Percentiles rank a stretch among this genome's conserved stretches.
These are phyloP conservation scores for Cunninghamia lanceolata DNA, from an alignment of 75 land plant species.

Conservation along the genomic window DNA sequence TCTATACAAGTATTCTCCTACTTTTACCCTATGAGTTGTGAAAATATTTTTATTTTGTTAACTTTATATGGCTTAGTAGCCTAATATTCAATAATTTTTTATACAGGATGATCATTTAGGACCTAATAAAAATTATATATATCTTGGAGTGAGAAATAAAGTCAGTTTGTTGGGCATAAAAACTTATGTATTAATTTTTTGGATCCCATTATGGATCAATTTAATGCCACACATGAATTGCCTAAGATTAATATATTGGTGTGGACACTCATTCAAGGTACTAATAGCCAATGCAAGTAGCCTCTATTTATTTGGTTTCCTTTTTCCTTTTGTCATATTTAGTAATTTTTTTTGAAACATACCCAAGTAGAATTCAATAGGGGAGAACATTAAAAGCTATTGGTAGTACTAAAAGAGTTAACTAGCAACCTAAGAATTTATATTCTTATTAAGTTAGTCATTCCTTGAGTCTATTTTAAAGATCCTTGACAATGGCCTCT, in stretches of 20 bases:
- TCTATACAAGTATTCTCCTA: background rate
- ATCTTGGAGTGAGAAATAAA: background rate
- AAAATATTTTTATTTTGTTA: background rate
- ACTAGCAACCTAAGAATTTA: background rate
- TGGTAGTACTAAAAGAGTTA: background rate
- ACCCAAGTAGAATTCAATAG: background rate
- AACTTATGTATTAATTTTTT: background rate
- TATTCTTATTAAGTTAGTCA: background rate
- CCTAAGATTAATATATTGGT: background rate
- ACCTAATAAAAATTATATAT: background rate
- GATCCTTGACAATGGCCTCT: background rate
- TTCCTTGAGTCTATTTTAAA: background rate
- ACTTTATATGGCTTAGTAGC: constrained; percentile 1
- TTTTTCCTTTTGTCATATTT: background rate
- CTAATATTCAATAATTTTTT: constrained; percentile 2
- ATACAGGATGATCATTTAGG: background rate
- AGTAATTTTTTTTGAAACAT: background rate
- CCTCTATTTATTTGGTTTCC: background rate
- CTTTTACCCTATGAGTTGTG: background rate
- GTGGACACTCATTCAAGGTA: background rate
- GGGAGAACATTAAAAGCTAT: background rate
- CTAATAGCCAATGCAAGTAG: background rate
- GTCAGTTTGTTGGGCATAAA: background rate
- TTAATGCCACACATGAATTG: background rate
- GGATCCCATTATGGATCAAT: background rate